phyloP scores from a whole-genome alignment of 768 basidiomycete genomes.

The Rhizopogon salebrosus region DNA sequence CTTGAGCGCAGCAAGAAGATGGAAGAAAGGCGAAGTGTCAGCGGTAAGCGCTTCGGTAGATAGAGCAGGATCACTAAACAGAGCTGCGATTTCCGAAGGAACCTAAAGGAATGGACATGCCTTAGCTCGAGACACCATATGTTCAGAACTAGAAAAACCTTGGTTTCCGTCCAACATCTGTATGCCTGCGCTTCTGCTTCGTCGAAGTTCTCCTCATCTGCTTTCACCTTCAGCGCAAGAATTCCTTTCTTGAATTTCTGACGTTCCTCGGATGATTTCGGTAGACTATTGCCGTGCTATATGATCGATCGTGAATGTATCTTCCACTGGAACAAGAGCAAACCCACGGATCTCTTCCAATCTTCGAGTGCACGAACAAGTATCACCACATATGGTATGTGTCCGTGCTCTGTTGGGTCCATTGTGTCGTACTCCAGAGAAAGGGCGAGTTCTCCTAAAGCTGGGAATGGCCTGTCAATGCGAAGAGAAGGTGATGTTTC shows the following conservation, averaged over 20 bases:
- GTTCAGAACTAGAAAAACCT: constrained; percentile 20
- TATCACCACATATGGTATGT: constrained; percentile 87
- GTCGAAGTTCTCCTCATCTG: constrained; percentile 96
- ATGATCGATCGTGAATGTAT: neutral
- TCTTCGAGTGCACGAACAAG: constrained; percentile 77
- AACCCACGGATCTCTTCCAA: constrained; percentile 72
- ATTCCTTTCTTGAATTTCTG: constrained; percentile 72
- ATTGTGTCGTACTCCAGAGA: constrained; percentile 69
- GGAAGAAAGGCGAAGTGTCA: constrained; percentile 66
- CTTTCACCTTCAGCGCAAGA: constrained; percentile 58
- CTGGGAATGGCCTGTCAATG: constrained; percentile 85
- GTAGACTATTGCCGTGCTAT: constrained; percentile 64
- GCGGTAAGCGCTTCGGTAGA: constrained; percentile 32
- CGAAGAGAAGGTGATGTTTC: constrained; percentile 72
- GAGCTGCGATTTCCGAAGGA: constrained; percentile 57
- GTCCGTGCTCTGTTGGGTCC: constrained; percentile 86
- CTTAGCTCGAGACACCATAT: constrained; percentile 1
- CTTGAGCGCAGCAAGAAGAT: constrained; percentile 69
- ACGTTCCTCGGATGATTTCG: constrained; percentile 54
- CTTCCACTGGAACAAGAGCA: neutral
- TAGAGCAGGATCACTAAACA: constrained; percentile 62
- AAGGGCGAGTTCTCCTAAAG: constrained; percentile 66
- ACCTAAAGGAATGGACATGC: constrained; percentile 33
- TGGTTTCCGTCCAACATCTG: constrained; percentile 63
- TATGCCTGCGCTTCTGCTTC: constrained; percentile 89